Evolutionary conservation across 1,284 basidiomycete genomes (phyloP).

Genomic region (Cutaneotrichosporon curvatum): DNA sequence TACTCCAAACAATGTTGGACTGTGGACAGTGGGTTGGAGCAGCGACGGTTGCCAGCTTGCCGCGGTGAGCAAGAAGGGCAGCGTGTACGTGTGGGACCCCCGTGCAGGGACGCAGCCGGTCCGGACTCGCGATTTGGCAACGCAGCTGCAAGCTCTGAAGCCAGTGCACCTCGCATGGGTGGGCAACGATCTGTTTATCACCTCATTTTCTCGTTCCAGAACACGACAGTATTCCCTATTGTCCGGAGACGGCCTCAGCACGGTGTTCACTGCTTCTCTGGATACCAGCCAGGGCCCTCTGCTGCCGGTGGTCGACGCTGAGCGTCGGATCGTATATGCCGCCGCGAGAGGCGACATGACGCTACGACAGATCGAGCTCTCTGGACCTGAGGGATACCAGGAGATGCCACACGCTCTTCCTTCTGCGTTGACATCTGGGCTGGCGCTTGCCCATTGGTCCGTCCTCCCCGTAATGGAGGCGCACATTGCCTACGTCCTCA

Average conservation of each 20-base stretch:
- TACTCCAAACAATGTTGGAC: constrained; percentile 15
- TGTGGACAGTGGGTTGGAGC: constrained; percentile 44
- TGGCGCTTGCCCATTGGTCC: constrained; percentile 36
- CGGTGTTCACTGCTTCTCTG: constrained; percentile 33
- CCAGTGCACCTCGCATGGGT: constrained; percentile 34
- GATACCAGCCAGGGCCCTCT: constrained; percentile 45
- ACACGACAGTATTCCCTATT: constrained; percentile 33
- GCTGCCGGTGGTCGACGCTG: constrained; percentile 42
- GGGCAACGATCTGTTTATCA: constrained; percentile 42
- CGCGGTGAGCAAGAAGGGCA: constrained; percentile 40
- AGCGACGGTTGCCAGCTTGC: constrained; percentile 39
- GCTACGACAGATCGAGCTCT: constrained; percentile 45
- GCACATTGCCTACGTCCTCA: constrained; percentile 44
- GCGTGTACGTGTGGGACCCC: constrained; percentile 39
- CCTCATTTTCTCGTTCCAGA: constrained; percentile 41
- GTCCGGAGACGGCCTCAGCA: constrained; percentile 24
- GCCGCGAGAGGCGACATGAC: constrained; percentile 47
- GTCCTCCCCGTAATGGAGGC: constrained; percentile 47
- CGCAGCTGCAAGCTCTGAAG: constrained; percentile 38
- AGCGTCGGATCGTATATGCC: constrained; percentile 44
- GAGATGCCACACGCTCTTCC: constrained; percentile 36
- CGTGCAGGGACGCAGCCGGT: constrained; percentile 22
- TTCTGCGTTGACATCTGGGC: constrained; percentile 29
- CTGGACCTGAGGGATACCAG: constrained; percentile 37
- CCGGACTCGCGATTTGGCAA: constrained; percentile 16